Base-by-base conservation (phyloP, 305 asterid genomes). In the Plantago lanceolata region DNA sequence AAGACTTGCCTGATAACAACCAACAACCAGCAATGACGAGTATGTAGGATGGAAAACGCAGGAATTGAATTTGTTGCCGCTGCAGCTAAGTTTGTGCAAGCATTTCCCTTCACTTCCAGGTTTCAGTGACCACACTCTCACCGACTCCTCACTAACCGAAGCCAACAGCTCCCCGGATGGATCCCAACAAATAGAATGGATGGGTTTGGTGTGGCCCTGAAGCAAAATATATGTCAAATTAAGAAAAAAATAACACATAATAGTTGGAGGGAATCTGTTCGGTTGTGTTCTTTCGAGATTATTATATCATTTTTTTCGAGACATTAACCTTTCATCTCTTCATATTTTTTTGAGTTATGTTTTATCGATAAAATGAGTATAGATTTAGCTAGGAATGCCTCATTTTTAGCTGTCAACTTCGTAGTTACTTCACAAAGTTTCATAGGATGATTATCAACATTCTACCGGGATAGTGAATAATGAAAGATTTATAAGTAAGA, bases 31-130 rank as follows among this genome's bases (percentile, higher is more conserved):
- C 79, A 90, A 70, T 5, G 96, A 83, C 8, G 94, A 71, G 74
- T 78, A 88, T 0, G 95, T 72, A 18, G 97, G 99, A 74, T 94
- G 99, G 82, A 94, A 94, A 48, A 81, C 99, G 18, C 97, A 90
- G 3, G 99, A 94, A 57, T 86, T 79, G 78, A 94, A 90, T 48
- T 86, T 82, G 83, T 84, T 88, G 61, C 96, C 99, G 18, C 82
- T 86, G 66, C 95, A 90, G 64, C 90, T 88, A 16, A 90, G 90
- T 74, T 94, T 91, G 16, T 93, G 96, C 71, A 87, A 61, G 59
- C 95, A 89, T 2, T 87, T 90, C 20, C 96, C 90, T 79, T 89
- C 97, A 19, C 81, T 87, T 53, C 96, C 97, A 0, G 96, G 67
- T 47, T 86, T 81, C 61, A 93, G 29, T 0, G 86, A 68, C 99